Percentiles rank a stretch among this genome's conserved stretches.
Evolutionary conservation across 1,139 yeast genomes (phyloP).

Genomic region (Blastobotrys serpentis): DNA sequence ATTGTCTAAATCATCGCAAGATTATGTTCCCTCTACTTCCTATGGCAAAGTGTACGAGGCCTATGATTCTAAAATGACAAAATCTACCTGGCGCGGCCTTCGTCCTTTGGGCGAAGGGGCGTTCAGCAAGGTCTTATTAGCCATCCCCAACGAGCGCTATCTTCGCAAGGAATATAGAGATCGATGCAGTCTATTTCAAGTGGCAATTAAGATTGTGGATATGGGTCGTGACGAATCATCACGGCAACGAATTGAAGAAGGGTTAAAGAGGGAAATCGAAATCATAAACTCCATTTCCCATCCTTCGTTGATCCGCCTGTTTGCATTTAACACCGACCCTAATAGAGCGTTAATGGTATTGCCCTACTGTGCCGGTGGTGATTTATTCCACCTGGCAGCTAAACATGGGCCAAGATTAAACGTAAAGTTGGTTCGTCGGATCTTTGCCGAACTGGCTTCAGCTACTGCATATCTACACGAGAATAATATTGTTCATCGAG

Average conservation of each 20-base stretch:
- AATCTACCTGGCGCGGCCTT: slow-evolving; percentile 38
- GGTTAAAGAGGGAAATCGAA: slow-evolving; percentile 71
- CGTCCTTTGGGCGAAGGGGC: slow-evolving; percentile 42
- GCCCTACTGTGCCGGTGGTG: slow-evolving; percentile 83
- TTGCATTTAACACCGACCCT: slow-evolving; percentile 39
- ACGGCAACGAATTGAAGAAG: slow-evolving; percentile 60
- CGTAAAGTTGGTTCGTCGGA: slow-evolving; percentile 48
- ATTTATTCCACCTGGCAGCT: slow-evolving; percentile 63
- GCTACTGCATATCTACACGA: slow-evolving; percentile 76
- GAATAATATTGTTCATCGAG: slow-evolving; percentile 74
- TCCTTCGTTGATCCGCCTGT: slow-evolving; percentile 47
- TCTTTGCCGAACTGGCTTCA: slow-evolving; percentile 64
- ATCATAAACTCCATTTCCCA: slow-evolving; percentile 44
- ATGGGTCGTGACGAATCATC: slow-evolving; percentile 31
- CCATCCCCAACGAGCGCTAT: slow-evolving; percentile 33
- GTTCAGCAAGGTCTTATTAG: slow-evolving; percentile 42
- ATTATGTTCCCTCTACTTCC: too few relatives aligned
- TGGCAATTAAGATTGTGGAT: slow-evolving; percentile 42
- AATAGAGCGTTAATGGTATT: slow-evolving; percentile 53
- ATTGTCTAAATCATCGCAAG: not conserved
- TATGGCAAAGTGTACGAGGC: slow-evolving; percentile 33
- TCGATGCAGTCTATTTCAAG: slow-evolving; percentile 34
- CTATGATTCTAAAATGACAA: slow-evolving; percentile 27
- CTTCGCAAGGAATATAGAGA: slow-evolving; percentile 43
- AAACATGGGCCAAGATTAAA: slow-evolving; percentile 34